Evolutionary conservation across 2,329 filamentous ascomycete species (phyloP), one percentile per base, ranked within the genome.

Genomic region (Aspergillus transmontanensis): DNA sequence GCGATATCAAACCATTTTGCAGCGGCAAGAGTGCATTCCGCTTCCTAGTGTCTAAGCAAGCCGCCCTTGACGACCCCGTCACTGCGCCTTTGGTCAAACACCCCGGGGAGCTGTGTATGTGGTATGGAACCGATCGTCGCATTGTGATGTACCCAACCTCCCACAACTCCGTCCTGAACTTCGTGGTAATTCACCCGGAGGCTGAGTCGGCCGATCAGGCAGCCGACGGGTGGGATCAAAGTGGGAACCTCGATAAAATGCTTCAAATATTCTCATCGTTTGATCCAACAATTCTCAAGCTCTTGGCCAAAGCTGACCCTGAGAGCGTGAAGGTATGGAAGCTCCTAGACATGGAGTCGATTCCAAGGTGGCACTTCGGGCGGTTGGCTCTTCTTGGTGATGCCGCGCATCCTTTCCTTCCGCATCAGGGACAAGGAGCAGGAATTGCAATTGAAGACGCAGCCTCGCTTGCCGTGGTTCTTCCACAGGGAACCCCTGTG

Each of bases 371-470:
- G 83, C 78, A 80, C 0, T 81, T 82, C 2, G 83, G 76, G 0
- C 80, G 78, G 9, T 72, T 89, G 11, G 86, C 81, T 1, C 73
- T 90, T 0, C 74, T 90, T 0, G 89, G 89, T 0, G 88, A 90
- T 68, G 87, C 88, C 0, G 88, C 87, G 0, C 89, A 91, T 70
- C 87, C 88, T 0, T 89, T 90, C 66, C 78, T 87, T 0, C 88
- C 87, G 28, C 83, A 86, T 64, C 85, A 87, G 75, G 86, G 83
- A 0, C 86, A 89, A 73, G 87, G 87, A 4, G 88, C 83, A 6
- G 86, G 76, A 1, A 77, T 84, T 48, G 88, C 89, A 0, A 89
- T 90, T 32, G 88, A 91, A 71, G 89, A 91, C 64, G 87, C 84
- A 0, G 85, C 82, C 0, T 81, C 86, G 0, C 72, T 91, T 0